These are phyloP conservation scores for Begonia loranthoides DNA, from an alignment of 306 rosid genomes.

Conservation along the genomic window DNA sequence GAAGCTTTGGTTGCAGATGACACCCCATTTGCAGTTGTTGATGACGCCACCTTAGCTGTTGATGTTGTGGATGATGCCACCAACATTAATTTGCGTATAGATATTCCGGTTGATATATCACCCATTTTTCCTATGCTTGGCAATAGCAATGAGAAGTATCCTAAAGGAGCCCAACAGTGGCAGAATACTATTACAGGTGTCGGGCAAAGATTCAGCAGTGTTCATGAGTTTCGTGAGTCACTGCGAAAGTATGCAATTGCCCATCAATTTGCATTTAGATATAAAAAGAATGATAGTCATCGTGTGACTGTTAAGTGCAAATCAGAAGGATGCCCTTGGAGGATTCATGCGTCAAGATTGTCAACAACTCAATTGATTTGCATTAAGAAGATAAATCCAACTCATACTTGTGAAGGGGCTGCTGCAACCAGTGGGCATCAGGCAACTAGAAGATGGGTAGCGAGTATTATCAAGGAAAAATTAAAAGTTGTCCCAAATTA, in stretches of 20 bases:
- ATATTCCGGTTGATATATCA: conserved; percentile 27
- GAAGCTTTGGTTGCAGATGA: conserved; percentile 59
- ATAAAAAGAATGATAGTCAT: conserved; percentile 96
- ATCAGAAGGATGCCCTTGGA: conserved; percentile 98
- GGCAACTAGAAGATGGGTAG: conserved; percentile 98
- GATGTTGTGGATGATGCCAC: conserved; percentile 38
- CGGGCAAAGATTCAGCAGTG: conserved; percentile 84
- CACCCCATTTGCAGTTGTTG: conserved; percentile 25
- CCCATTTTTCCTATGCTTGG: conserved; percentile 28
- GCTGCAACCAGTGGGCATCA: conserved; percentile 87
- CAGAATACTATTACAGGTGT: conserved; percentile 91
- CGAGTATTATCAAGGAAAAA: conserved; percentile 90
- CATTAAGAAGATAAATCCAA: conserved; percentile 83
- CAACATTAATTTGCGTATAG: conserved; percentile 34
- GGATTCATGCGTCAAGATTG: conserved; percentile 94
- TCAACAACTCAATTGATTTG: conserved; percentile 92
- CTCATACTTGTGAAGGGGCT: conserved; percentile 83
- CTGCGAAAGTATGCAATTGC: conserved; percentile 97
- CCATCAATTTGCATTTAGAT: conserved; percentile 84
- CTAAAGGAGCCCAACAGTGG: conserved; percentile 86
- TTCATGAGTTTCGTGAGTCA: conserved; percentile 84
- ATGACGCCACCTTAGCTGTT: conserved; percentile 24
- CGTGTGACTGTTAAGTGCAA: conserved; percentile 98
- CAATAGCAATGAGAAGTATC: conserved; percentile 41
- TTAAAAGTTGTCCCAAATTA: conserved; percentile 71